Evolutionary conservation across 345 rosid genomes (phyloP), one percentile per base, ranked within the genome.

Genomic region (Murraya koenigii): DNA sequence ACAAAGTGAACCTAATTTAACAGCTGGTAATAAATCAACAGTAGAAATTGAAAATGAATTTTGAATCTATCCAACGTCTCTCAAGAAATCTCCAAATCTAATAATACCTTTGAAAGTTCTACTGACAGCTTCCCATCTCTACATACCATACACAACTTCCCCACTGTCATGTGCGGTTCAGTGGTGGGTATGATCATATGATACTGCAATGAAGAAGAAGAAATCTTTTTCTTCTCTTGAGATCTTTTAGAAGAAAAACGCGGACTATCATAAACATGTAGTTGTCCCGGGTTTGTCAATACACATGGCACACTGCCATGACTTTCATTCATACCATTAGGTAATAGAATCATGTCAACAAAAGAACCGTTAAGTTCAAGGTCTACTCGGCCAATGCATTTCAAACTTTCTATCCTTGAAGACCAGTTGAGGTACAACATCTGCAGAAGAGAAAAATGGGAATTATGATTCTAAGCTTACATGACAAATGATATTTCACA

Each of bases 331-430:
- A 80, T 72, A 67, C 88, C 82, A 78, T 85, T 82, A 33, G 94
- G 87, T 78, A 92, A 79, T 74, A 94, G 82, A 79, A 90, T 88
- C 93, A 90, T 90, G 83, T 94, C 97, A 71, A 91, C 94, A 83
- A 91, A 93, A 75, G 94, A 89, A 76, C 98, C 93, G 72, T 77
- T 82, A 58, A 89, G 95, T 81, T 86, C 83, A 82, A 93, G 86
- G 85, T 93, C 97, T 69, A 80, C 80, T 44, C 91, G 95, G 82
- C 85, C 84, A 58, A 84, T 69, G 81, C 94, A 92, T 85, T 83
- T 89, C 82, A 93, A 71, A 71, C 83, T 82, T 82, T 89, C 92
- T 82, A 86, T 55, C 80, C 89, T 88, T 80, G 88, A 87, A 67
- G 95, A 84, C 93, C 92, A 91, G 82, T 93, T 91, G 77, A 94